These are phyloP conservation scores for Triticum urartu DNA, from an alignment of 176 grass and related monocot genomes.

Conservation along the genomic window DNA sequence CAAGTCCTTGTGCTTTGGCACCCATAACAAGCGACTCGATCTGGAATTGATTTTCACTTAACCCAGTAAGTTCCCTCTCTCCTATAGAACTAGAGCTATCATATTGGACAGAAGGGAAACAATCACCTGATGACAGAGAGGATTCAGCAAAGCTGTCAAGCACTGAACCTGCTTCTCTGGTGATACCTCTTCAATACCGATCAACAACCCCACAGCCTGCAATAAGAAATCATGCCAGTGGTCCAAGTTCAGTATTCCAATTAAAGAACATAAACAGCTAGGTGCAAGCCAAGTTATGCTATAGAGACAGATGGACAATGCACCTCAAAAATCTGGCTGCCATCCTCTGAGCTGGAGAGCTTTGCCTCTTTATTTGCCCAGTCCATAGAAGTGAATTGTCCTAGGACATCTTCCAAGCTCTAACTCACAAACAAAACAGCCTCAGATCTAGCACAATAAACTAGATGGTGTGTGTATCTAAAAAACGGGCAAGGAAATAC, in stretches of 20 bases:
- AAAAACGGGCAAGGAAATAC: constrained; percentile 37
- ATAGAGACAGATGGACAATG: constrained; percentile 15
- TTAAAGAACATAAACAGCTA: constrained; percentile 19
- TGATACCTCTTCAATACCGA: constrained; percentile 83
- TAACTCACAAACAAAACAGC: constrained; percentile 44
- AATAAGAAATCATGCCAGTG: constrained; percentile 24
- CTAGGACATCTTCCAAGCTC: constrained; percentile 81
- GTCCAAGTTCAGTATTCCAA: constrained; percentile 26
- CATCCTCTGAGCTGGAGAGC: constrained; percentile 76
- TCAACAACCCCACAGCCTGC: constrained; percentile 92
- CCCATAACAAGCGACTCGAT: constrained; percentile 72
- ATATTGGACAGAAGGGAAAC: neutral
- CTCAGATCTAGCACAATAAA: constrained; percentile 28
- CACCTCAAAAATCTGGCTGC: constrained; percentile 97
- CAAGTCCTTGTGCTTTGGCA: constrained; percentile 62
- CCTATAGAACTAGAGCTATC: constrained; percentile 13
- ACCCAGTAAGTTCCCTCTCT: constrained; percentile 17
- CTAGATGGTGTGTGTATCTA: constrained; percentile 15
- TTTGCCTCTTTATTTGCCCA: constrained; percentile 65
- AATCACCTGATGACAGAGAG: constrained; percentile 85
- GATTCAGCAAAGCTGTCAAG: constrained; percentile 75
- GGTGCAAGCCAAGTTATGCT: neutral
- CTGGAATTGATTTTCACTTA: constrained; percentile 39
- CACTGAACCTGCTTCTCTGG: constrained; percentile 79
- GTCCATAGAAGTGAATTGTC: constrained; percentile 54